Base-by-base conservation (phyloP, 1,139 yeast species). In the Protomyces inouyei region DNA sequence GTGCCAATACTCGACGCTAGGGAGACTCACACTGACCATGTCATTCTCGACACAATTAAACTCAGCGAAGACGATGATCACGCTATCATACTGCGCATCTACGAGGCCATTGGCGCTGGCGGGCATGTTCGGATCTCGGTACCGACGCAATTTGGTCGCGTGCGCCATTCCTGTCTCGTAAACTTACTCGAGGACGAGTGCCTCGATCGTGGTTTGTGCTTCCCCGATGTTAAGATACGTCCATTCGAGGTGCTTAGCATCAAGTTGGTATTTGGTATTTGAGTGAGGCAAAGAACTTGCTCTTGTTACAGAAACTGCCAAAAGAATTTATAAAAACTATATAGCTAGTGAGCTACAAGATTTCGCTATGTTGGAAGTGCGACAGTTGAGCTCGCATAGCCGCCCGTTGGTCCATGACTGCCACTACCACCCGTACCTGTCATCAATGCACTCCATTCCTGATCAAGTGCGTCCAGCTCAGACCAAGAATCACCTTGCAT, bases 1-100 rank as follows among this genome's bases (percentile, higher is more conserved):
- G 43, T 4, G 43, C 16, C 16, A n/a, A 0, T 37, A 37, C 14
- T 4, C 1, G 70, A 70, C 5, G 71, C 75, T 38, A 64, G 73
- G 6, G 88, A 87, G 25, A 9, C 2, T 4, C 43, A 37, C 14
- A 84, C 81, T 64, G 46, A 46, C 40, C 83, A 85, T 63, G 77
- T 91, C 67, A 80, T 91, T 10, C 76, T 93, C 66, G 85, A 95
- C 9, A 86, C 90, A 68, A 76, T 93, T 64, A 93, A 93, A 76
- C 83, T 97, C 71, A 91, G 90, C 28, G 98, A 92, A 72, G 92
- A 88, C 72, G 3, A 25, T 14, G 40, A 18, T 12, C 16, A 1
- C 3, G 28, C 57, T 3, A 18, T 54, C 1, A 25, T 54, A 21
- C 21, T 54, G 48, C 57, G 57, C n/a, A 12, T 18, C 35, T 54